Percentiles rank a stretch among this genome's conserved stretches.
Conservation (phyloP, 2,329 filamentous ascomycete species). For the Fusarium caatingaense region DNA sequence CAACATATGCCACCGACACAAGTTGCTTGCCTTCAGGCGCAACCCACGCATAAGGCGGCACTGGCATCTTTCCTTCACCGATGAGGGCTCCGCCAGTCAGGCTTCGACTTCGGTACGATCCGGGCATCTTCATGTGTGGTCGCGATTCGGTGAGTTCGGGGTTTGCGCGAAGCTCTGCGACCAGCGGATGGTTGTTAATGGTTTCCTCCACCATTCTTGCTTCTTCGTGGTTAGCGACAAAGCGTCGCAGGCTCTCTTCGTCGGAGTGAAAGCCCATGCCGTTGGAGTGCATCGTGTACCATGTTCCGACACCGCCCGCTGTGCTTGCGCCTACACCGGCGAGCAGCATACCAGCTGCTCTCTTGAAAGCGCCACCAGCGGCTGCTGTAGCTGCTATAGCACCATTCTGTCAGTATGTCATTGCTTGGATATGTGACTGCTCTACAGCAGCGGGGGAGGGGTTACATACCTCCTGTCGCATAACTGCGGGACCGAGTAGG, state of each 20-base stretch:
- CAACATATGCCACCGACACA: conserved; percentile 81
- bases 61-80: conserved; percentile 79
- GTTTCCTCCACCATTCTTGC: conserved; percentile 73
- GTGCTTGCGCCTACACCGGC: conserved; percentile 48
- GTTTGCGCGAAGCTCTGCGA: conserved; percentile 73
- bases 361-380: conserved; percentile 40
- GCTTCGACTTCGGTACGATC: conserved; percentile 74
- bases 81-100: conserved; percentile 84
- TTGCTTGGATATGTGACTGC: conserved; percentile 17
- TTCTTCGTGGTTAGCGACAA: conserved; percentile 65
- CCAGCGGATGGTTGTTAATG: conserved; percentile 81
- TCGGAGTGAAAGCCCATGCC: conserved; percentile 63
- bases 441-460: background rate
- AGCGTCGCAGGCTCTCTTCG: conserved; percentile 77
- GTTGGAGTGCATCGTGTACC: conserved; percentile 50
- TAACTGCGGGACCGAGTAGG: conserved; percentile 43
- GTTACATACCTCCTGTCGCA: conserved; percentile 43
- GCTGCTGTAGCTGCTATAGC: conserved; percentile 23
- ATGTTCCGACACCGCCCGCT: conserved; percentile 51
- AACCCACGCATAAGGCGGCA: conserved; percentile 83
- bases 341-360: conserved; percentile 43
- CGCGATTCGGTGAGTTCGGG: conserved; percentile 78
- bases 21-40: conserved; percentile 76
- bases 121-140: conserved; percentile 88
- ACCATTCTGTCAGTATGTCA: conserved; percentile 24